Evolutionary conservation across 768 basidiomycete species (phyloP), one percentile per base, ranked within the genome.

Genomic region (Suillus paluster): DNA sequence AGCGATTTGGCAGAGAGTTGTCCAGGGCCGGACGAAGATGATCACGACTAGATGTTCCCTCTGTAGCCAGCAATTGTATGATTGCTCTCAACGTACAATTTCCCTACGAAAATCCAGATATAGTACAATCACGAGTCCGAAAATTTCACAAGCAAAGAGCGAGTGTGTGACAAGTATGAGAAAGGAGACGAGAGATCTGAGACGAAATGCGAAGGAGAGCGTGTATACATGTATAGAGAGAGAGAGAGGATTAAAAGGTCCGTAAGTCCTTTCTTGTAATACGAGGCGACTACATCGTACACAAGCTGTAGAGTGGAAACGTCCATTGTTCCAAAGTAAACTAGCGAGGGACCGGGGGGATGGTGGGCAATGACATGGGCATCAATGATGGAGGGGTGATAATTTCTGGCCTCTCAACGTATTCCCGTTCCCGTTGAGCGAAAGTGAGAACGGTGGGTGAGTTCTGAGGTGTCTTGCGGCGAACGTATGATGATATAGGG

Each of bases 401-500:
- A 3, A 64, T 66, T 56, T 75, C 70, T 33, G 75, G 74, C 55
- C 75, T 71, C 55, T 75, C 70, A 14, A 63, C n/a, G 7, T 73
- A 70, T 11, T 58, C 62, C 8, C 72, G 66, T 11, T 58, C 62
- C 8, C 72, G 66, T 21, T 73, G 81, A 58, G 83, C 78, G 71
- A 90, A 91, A 12, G 84, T 83, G 14, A 89, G 84, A 2, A 87
- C 85, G 17, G 85, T 86, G 0, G 91, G 90, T 12, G 91, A 91
- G 42, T 84, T 81, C 61, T 86, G 86, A 33, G 91, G 91, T 1
- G 90, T 91, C 76, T 87, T 90, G 64, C 91, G 86, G 64, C 92
- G 90, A 46, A 90, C 87, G 62, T 89, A 93, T 42, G 84, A 83
- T 30, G 92, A 94, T 59, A 94, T 93, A 58, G 92, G 92, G 15